Conservation (phyloP, 805 yeast species). For the Saccharomyces paradoxus region DNA sequence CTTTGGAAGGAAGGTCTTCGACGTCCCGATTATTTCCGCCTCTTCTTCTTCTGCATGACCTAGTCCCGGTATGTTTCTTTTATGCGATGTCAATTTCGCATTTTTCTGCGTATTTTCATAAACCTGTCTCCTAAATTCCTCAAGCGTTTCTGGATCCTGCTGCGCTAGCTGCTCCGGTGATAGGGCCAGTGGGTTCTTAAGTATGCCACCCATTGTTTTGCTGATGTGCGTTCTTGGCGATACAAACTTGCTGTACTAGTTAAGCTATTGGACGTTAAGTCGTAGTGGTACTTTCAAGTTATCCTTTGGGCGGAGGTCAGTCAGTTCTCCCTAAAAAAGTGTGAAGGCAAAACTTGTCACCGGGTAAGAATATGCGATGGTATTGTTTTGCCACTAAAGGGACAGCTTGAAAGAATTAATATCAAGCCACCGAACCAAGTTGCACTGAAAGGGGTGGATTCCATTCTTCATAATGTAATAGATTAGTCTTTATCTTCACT, state of each 20-base stretch:
- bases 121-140: slow-evolving; percentile 56
- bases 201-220: slow-evolving; percentile 38
- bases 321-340: neutral
- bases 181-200: slow-evolving; percentile 39
- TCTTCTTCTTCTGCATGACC: slow-evolving; percentile 6
- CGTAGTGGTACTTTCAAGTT: neutral
- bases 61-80: slow-evolving; percentile 20
- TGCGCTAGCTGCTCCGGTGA: slow-evolving; percentile 17
- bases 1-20: slow-evolving; percentile 19
- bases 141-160: slow-evolving; percentile 27
- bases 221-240: neutral
- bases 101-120: slow-evolving; percentile 71
- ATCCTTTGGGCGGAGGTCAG: neutral
- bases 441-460: no score
- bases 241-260: neutral
- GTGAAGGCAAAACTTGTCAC: neutral
- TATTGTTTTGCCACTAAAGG: neutral
- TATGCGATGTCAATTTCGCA: slow-evolving; percentile 42
- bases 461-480: no score
- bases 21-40: slow-evolving; percentile 6
- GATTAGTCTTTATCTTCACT: neutral
- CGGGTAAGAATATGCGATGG: neutral
- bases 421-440: neutral
- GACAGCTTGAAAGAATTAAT: neutral
- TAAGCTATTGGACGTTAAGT: neutral